phyloP scores from a whole-genome alignment of 441 rosid species.

The Corymbia citriodora region DNA sequence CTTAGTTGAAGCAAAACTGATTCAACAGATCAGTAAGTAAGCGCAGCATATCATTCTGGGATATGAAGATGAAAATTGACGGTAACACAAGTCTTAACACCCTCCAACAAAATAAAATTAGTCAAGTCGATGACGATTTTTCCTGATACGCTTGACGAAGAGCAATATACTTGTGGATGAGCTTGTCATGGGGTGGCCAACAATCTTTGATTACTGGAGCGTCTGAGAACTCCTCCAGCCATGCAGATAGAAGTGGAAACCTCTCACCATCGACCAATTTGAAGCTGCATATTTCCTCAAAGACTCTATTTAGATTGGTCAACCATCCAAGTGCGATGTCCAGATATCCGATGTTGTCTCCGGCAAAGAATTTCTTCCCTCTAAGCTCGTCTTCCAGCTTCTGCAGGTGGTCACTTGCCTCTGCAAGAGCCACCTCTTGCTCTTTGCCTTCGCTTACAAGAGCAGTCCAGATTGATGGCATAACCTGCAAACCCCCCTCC shows the following conservation, averaged over 20 bases:
- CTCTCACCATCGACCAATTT: not conserved
- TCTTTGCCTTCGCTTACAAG: not conserved
- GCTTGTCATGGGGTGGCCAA: not conserved
- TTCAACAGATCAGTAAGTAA: not conserved
- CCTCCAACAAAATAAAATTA: not conserved
- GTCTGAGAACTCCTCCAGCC: not conserved
- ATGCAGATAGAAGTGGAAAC: not conserved
- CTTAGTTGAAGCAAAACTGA: not conserved
- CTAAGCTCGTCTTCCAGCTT: not conserved
- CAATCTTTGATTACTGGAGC: not conserved
- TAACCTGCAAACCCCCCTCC: not conserved
- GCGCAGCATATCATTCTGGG: not conserved
- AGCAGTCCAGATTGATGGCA: not conserved
- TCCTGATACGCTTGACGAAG: not conserved
- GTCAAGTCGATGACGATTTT: not conserved
- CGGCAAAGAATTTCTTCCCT: not conserved
- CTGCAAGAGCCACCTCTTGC: not conserved
- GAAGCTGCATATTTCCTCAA: not conserved
- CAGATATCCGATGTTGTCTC: not conserved
- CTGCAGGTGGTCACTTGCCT: not conserved
- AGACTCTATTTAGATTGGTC: not conserved
- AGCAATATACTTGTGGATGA: not conserved
- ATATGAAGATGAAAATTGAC: not conserved
- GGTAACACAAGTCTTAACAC: not conserved
- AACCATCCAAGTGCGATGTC: not conserved